Conservation (phyloP, 78 protist genomes). For the Planoprotostelium fungivorum region DNA sequence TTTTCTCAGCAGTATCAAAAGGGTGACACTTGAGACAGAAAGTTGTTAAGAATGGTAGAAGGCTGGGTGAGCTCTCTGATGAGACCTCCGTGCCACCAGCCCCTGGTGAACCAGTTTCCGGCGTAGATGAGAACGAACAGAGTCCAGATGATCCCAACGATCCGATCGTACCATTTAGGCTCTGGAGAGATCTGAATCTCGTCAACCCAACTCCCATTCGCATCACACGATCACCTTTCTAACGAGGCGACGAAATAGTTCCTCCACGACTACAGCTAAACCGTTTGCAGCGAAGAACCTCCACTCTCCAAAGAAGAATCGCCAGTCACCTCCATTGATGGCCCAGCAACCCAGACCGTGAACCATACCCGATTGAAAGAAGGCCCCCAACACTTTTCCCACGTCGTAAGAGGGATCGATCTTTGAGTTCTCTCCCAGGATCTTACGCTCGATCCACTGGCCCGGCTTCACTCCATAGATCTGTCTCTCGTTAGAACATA, state of each 20-base stretch:
- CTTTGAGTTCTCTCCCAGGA: neutral
- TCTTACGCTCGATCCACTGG: neutral
- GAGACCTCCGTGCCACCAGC: neutral
- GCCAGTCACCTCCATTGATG: neutral
- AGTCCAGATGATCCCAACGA: neutral
- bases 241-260: neutral
- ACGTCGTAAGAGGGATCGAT: neutral
- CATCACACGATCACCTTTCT: neutral
- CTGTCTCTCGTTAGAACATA: too few relatives aligned
- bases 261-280: neutral
- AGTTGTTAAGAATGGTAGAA: neutral
- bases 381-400: neutral
- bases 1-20: too few relatives aligned
- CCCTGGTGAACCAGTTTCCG: neutral
- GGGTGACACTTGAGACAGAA: neutral
- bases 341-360: neutral
- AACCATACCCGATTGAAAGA: neutral
- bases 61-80: neutral
- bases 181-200: neutral
- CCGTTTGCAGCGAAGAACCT: neutral
- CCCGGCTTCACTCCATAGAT: neutral
- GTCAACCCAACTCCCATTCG: neutral
- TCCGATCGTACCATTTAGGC: neutral
- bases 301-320: neutral
- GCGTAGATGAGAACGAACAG: neutral